Evolutionary conservation across 306 rosid genomes (phyloP), one percentile per base, ranked within the genome.

Genomic region (Quercus bicolor): DNA sequence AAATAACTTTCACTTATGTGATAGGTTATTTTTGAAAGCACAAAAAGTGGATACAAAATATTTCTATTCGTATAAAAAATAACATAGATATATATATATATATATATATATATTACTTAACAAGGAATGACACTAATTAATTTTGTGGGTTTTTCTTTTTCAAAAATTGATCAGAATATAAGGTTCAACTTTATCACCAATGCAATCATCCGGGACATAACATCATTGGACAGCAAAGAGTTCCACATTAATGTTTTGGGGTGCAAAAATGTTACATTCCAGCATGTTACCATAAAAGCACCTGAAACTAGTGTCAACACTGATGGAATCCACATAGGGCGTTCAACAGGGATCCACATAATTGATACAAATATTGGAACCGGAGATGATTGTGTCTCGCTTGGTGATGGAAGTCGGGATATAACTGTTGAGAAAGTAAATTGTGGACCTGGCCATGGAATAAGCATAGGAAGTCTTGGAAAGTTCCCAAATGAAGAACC

Each of bases 361-460:
- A 64, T 72, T 1, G 78, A 88, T 33, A 6, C 83, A 0, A 23
- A 43, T 4, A 82, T 90, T 5, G 69, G 6, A 15, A 88, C 89
- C 0, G 90, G 92, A 37, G 89, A 90, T 48, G 94, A 90, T 28
- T 90, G 91, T 28, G 56, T 90, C 66, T 90, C 90, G 0, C 60
- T 90, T 1, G 88, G 90, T 15, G 90, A 87, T 52, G 91, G 91
- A 1, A 82, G 60, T 71, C 55, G 13, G 26, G 15, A 76, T 8
- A 33, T 87, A 6, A 61, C 64, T 1, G 64, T 85, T 23, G 33
- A 66, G 0, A 68, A 52, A 0, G 82, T 85, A 21, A 82, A 37
- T 0, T 89, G 87, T n/a, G 88, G 89, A 51, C 93, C 91, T 4
- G 89, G 91, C 0, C 91, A 89, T 15, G 89, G 91, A 10, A 81